Conservation (phyloP, 352 stramenopile genomes). For the Globisporangium mamillatum region DNA sequence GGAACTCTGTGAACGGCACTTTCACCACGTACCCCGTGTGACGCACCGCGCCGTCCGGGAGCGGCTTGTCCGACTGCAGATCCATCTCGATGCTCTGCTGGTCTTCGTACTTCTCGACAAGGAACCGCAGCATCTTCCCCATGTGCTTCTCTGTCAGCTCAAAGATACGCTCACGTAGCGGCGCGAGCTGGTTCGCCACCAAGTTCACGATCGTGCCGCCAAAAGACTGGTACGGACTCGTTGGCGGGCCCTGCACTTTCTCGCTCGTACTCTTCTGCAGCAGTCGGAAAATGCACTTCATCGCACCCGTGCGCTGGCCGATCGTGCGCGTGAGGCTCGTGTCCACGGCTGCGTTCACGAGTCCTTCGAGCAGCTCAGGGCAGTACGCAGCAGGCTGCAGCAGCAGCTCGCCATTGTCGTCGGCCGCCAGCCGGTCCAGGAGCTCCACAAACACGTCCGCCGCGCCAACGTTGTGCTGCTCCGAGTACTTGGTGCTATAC, state of each 20-base stretch:
- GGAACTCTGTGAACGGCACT: slow-evolving; percentile 88
- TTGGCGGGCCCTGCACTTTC: slow-evolving; percentile 75
- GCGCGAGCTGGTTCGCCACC: slow-evolving; percentile 74
- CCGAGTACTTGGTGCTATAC: slow-evolving; percentile 53
- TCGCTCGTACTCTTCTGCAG: slow-evolving; percentile 73
- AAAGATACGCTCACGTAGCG: slow-evolving; percentile 73
- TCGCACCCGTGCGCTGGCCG: slow-evolving; percentile 76
- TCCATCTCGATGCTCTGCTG: slow-evolving; percentile 82
- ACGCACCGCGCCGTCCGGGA: slow-evolving; percentile 62
- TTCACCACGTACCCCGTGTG: slow-evolving; percentile 89
- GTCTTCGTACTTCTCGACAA: slow-evolving; percentile 75
- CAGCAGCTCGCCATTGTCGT: slow-evolving; percentile 88
- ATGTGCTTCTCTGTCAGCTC: slow-evolving; percentile 62
- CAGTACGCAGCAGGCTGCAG: slow-evolving; percentile 84
- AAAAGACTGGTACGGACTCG: slow-evolving; percentile 84
- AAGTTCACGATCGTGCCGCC: slow-evolving; percentile 83
- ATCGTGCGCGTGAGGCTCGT: slow-evolving; percentile 31
- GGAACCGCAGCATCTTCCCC: slow-evolving; percentile 60
- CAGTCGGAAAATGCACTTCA: slow-evolving; percentile 77
- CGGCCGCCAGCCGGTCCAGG: slow-evolving; percentile 79
- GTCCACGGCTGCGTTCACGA: slow-evolving; percentile 68
- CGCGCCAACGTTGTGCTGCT: slow-evolving; percentile 73
- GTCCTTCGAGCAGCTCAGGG: slow-evolving; percentile 74
- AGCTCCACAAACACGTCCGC: slow-evolving; percentile 89
- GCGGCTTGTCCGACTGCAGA: slow-evolving; percentile 47